These are phyloP conservation scores for Pouteria campechiana DNA, from an alignment of 179 eudicot genomes.

Conservation along the genomic window DNA sequence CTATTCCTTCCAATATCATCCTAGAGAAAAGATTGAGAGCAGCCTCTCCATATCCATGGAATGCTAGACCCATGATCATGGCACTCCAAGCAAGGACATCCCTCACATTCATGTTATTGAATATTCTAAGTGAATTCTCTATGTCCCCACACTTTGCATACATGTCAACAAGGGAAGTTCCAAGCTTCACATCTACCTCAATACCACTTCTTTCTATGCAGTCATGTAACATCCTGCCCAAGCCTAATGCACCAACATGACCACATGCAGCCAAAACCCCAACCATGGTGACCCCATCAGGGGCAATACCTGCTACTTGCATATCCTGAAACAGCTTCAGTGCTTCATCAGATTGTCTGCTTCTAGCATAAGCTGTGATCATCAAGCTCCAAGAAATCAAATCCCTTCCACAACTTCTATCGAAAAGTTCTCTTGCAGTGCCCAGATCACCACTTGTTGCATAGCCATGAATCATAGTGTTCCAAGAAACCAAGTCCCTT, in stretches of 20 bases:
- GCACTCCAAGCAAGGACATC: conserved; percentile 12
- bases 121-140: conserved; percentile 3
- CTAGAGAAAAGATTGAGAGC: conserved; percentile 5
- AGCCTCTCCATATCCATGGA: conserved; percentile 8
- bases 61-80: conserved; percentile 9
- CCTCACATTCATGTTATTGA: not conserved
- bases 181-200: conserved; percentile 4
- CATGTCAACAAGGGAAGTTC: conserved; percentile 11
- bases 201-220: conserved; percentile 1
- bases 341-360: conserved; percentile 2
- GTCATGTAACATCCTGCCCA: conserved; percentile 10
- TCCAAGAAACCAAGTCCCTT: conserved; percentile 13
- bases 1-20: conserved; percentile 3
- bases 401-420: conserved; percentile 3
- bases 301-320: conserved; percentile 6
- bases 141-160: conserved; percentile 14
- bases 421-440: conserved; percentile 3
- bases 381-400: not conserved
- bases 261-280: conserved; percentile 13
- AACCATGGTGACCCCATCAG: conserved; percentile 11
- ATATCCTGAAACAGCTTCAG: conserved; percentile 10
- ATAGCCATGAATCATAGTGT: conserved; percentile 8
- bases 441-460: conserved; percentile 6
- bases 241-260: conserved; percentile 11
- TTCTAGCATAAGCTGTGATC: not conserved